These are phyloP conservation scores for Phytophthora lateralis DNA, from an alignment of 352 stramenopile species.

Conservation along the genomic window DNA sequence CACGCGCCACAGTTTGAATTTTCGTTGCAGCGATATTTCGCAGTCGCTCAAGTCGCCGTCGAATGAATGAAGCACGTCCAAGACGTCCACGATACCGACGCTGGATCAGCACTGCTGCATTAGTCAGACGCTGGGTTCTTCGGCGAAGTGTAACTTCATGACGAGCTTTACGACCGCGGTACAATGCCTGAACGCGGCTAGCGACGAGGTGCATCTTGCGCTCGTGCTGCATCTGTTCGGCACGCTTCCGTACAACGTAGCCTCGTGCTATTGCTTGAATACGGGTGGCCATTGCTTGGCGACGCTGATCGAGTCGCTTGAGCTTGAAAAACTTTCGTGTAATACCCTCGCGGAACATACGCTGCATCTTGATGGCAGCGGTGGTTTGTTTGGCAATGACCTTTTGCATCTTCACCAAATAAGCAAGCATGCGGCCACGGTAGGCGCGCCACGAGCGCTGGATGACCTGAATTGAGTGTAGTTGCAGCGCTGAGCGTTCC, in stretches of 20 bases:
- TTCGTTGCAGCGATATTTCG: conserved; percentile 44
- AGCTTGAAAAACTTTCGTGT: conserved; percentile 67
- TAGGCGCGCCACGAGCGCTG: conserved; percentile 69
- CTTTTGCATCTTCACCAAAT: conserved; percentile 52
- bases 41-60: conserved; percentile 60
- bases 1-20: conserved; percentile 62
- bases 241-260: conserved; percentile 38
- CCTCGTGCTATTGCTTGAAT: conserved; percentile 63
- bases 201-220: conserved; percentile 43
- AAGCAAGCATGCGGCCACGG: conserved; percentile 47
- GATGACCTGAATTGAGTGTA: conserved; percentile 59
- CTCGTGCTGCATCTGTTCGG: conserved; percentile 27
- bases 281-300: conserved; percentile 45
- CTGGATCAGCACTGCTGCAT: conserved; percentile 67
- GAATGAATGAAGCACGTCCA: conserved; percentile 66
- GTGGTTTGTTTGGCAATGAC: conserved; percentile 42
- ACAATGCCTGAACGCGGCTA: conserved; percentile 63
- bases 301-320: conserved; percentile 46
- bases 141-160: conserved; percentile 33
- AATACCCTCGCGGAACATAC: conserved; percentile 62
- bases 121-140: conserved; percentile 33
- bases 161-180: conserved; percentile 56
- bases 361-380: conserved; percentile 62
- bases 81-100: conserved; percentile 72
- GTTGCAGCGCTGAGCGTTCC: conserved; percentile 49